phyloP scores from a whole-genome alignment of 2,329 filamentous ascomycete genomes.

The Diaporthe caulivora region DNA sequence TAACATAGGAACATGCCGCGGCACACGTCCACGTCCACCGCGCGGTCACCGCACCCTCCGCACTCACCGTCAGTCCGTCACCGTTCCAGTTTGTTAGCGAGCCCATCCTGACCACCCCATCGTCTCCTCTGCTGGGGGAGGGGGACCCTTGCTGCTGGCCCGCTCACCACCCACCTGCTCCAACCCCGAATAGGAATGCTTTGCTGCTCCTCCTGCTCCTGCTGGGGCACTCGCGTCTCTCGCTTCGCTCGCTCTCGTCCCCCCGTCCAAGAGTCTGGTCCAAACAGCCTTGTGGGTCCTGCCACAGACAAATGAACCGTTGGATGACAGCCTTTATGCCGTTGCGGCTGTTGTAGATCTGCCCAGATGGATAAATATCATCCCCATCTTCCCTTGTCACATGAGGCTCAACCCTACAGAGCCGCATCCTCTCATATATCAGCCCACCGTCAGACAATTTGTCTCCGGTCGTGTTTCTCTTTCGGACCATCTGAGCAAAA shows the following conservation, averaged over 20 bases:
- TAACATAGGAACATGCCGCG: neutral
- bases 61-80: slow-evolving; percentile 19
- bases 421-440: slow-evolving; percentile 31
- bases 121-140: neutral
- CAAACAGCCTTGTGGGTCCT: slow-evolving; percentile 31
- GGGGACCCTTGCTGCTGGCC: neutral
- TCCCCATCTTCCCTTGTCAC: slow-evolving; percentile 22
- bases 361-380: slow-evolving; percentile 29
- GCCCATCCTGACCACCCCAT: slow-evolving; percentile 2
- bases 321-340: slow-evolving; percentile 29
- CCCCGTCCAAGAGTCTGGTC: slow-evolving; percentile 22
- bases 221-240: neutral
- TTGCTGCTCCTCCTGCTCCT: neutral
- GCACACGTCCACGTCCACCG: slow-evolving; percentile 6
- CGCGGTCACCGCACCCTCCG: slow-evolving; percentile 20
- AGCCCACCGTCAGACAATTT: neutral
- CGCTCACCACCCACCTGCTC: neutral
- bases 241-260: neutral
- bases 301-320: slow-evolving; percentile 30
- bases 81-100: slow-evolving; percentile 10
- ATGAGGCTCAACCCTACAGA: slow-evolving; percentile 25
- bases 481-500: slow-evolving; percentile 2
- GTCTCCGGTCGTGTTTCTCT: neutral
- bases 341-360: slow-evolving; percentile 23
- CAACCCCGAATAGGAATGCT: slow-evolving; percentile 6